phyloP scores from a whole-genome alignment of 75 land plant genomes.

The Chamaecyparis obtusa region DNA sequence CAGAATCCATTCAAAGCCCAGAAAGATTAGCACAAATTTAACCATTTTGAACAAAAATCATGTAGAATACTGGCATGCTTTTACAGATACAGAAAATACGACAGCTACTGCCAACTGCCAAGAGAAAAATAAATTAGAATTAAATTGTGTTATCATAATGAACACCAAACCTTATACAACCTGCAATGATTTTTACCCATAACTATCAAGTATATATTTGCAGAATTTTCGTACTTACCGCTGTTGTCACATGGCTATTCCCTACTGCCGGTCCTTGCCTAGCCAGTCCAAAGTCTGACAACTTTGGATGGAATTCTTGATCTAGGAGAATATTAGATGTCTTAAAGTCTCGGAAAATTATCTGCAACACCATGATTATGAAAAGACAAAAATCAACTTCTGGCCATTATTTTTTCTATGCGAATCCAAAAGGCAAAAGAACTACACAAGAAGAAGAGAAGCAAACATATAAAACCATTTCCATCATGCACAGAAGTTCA shows the following conservation, averaged over 20 bases:
- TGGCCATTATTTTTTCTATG: not conserved
- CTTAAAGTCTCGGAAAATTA: slow-evolving; percentile 89
- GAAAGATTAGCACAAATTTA: not conserved
- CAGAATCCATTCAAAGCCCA: not conserved
- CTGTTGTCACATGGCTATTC: slow-evolving; percentile 81
- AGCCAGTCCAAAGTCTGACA: slow-evolving; percentile 90
- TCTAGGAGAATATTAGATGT: slow-evolving; percentile 81
- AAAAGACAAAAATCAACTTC: not conserved
- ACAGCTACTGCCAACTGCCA: not conserved
- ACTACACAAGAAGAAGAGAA: not conserved
- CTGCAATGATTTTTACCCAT: not conserved
- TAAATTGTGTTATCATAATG: not conserved
- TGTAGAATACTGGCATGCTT: not conserved
- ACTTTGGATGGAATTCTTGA: slow-evolving; percentile 83
- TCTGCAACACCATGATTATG: slow-evolving; percentile 29
- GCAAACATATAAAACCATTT: not conserved
- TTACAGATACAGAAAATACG: not conserved
- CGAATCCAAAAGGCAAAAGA: not conserved
- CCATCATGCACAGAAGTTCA: not conserved
- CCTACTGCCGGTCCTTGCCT: slow-evolving; percentile 78
- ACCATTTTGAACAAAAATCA: not conserved
- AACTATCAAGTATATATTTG: not conserved
- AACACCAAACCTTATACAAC: not conserved
- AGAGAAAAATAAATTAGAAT: not conserved
- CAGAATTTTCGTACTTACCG: slow-evolving; percentile 37